Base-by-base conservation (phyloP, 2,329 filamentous ascomycete genomes). In the Xenosphaeropsis pyriputrescens region DNA sequence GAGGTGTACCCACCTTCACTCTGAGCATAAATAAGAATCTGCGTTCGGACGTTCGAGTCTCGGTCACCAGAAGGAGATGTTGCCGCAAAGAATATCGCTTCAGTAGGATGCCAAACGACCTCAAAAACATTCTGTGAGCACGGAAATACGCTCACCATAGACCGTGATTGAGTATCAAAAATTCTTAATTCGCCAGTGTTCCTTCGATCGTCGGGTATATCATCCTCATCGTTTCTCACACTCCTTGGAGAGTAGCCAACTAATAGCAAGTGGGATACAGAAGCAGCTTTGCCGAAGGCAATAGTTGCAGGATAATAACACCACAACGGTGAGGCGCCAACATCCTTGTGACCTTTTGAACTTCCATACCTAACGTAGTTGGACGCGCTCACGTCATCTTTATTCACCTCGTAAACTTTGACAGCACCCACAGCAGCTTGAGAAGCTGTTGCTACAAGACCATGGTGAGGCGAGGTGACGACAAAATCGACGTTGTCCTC, bases 161-260 rank as follows among this genome's bases (percentile, higher is more conserved):
- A 26, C 1, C 39, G 39, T 2, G 56, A 57, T 0, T 51, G 39
- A 0, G 67, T 64, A 48, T 79, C 62, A 71, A 72, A 79, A 1
- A 79, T 51, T 31, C 68, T 68, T 3, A 79, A 63, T 47, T 78
- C 72, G 8, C 75, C 75, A 0, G 71, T 65, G 36, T 71, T 63
- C n/a, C 49, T 49, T 45, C 70, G 68, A 16, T 75, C 68, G 30
- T 68, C 64, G 0, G 75, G 74, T 16, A 79, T 76, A 34, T 54
- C 67, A 2, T 56, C 53, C 18, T 79, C 73, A 15, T 75, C 64
- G 0, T 58, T 58, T 0, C 54, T 64, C 2, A 65, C 53, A 41
- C 68, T 68, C 13, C 75, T 62, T 2, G 75, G 75, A 5, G 75
- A 79, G 51, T 76, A 79, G 7, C 75, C 75, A 1, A 78, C 69